These are phyloP conservation scores for Meyerozyma carpophila DNA, from an alignment of 1,139 yeast species.

Conservation along the genomic window DNA sequence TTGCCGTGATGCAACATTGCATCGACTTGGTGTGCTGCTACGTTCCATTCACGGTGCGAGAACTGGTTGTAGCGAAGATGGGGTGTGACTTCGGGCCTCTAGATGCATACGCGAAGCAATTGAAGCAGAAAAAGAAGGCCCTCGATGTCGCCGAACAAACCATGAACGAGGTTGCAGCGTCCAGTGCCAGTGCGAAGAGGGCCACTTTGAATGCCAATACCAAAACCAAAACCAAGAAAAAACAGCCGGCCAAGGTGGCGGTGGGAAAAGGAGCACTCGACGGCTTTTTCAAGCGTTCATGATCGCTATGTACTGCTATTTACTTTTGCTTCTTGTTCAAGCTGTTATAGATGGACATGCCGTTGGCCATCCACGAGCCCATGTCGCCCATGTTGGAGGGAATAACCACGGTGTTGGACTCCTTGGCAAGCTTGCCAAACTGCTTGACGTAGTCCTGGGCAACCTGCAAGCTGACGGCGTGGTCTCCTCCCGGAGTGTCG, in stretches of 20 bases:
- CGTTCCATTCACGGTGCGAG: slow-evolving; percentile 13
- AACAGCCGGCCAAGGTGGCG: slow-evolving; percentile 25
- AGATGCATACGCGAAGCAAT: slow-evolving; percentile 21
- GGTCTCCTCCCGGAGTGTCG: slow-evolving; percentile 64
- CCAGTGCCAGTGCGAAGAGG: slow-evolving; percentile 9
- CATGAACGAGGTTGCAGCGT: slow-evolving; percentile 22
- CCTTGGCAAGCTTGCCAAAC: slow-evolving; percentile 78
- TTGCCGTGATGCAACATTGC: slow-evolving; percentile 19
- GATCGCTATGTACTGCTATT: neutral
- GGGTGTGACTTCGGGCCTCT: slow-evolving; percentile 25
- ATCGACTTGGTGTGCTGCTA: slow-evolving; percentile 28
- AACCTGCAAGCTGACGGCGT: slow-evolving; percentile 72
- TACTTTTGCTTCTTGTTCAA: slow-evolving; percentile 24
- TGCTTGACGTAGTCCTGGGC: slow-evolving; percentile 84
- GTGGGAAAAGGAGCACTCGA: slow-evolving; percentile 60
- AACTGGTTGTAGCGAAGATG: slow-evolving; percentile 8
- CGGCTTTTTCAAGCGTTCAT: slow-evolving; percentile 46
- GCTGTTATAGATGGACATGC: slow-evolving; percentile 64
- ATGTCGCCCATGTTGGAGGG: slow-evolving; percentile 76
- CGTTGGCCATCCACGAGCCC: slow-evolving; percentile 71
- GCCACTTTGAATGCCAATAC: slow-evolving; percentile 3
- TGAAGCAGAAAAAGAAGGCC: slow-evolving; percentile 22
- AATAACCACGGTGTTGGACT: slow-evolving; percentile 68
- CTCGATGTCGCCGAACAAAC: slow-evolving; percentile 30
- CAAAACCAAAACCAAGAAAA: slow-evolving; percentile 17